A percentile compares a stretch with the other conserved stretches of the same genome.
Evolutionary conservation across 257 asterid species (phyloP).

Genomic region (Hygrophila difformis): DNA sequence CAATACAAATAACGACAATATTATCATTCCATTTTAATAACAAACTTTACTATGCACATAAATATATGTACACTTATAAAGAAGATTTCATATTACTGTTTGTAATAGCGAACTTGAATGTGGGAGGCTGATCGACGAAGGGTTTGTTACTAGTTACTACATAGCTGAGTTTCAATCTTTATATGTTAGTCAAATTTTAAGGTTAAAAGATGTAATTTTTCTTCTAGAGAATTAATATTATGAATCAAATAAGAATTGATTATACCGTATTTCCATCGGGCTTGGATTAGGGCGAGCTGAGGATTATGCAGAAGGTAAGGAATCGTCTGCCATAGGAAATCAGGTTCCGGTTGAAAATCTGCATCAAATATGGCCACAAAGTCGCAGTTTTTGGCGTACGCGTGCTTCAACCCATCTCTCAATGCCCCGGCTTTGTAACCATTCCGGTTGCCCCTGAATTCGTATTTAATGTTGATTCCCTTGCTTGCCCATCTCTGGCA

Average conservation of each 20-base stretch:
- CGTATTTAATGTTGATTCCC: conserved; percentile 90
- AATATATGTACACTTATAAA: too few relatives aligned
- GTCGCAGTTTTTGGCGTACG: conserved; percentile 75
- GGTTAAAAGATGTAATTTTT: too few relatives aligned
- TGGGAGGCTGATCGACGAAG: too few relatives aligned
- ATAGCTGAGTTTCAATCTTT: too few relatives aligned
- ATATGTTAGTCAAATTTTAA: background rate
- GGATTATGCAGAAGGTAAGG: conserved; percentile 78
- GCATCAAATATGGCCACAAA: conserved; percentile 87
- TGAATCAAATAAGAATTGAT: too few relatives aligned
- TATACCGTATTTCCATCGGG: conserved; percentile 92
- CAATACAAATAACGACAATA: too few relatives aligned
- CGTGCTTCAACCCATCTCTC: conserved; percentile 63
- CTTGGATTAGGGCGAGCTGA: conserved; percentile 76
- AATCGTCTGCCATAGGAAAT: conserved; percentile 71
- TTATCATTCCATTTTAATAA: too few relatives aligned
- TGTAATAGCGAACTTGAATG: too few relatives aligned
- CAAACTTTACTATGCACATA: too few relatives aligned
- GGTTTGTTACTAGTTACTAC: too few relatives aligned
- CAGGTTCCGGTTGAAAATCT: conserved; percentile 94
- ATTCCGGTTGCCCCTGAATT: conserved; percentile 72
- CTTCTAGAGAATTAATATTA: too few relatives aligned
- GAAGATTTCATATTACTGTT: too few relatives aligned
- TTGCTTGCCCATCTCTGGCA: conserved; percentile 93
- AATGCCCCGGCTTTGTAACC: conserved; percentile 98